These are phyloP conservation scores for Leptoxyphium fumago DNA, from an alignment of 2,329 filamentous ascomycete species.

Conservation along the genomic window DNA sequence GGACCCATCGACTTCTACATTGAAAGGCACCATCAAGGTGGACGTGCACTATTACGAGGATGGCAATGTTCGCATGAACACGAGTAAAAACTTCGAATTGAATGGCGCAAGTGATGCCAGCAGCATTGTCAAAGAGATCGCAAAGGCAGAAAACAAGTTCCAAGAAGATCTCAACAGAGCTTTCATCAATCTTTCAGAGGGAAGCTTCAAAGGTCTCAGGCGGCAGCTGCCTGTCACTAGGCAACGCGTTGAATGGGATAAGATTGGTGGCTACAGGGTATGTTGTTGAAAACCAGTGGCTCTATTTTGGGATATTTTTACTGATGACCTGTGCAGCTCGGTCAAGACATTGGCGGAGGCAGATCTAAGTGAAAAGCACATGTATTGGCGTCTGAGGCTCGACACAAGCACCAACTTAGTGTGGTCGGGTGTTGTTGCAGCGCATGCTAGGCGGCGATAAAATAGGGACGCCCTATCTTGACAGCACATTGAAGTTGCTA, in stretches of 20 bases:
- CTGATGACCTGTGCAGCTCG: conserved; percentile 18
- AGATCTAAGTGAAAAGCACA: conserved; percentile 19
- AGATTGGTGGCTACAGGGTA: conserved; percentile 81
- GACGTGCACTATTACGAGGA: conserved; percentile 99
- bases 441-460: too few relatives aligned
- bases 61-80: conserved; percentile 85
- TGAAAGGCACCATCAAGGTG: conserved; percentile 74
- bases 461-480: too few relatives aligned
- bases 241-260: conserved; percentile 99
- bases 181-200: conserved; percentile 78
- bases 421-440: too few relatives aligned
- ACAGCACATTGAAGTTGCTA: too few relatives aligned
- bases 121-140: conserved; percentile 65
- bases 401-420: too few relatives aligned
- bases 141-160: conserved; percentile 72
- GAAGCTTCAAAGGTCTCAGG: conserved; percentile 83
- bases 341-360: conserved; percentile 38
- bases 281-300: conserved; percentile 22
- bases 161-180: conserved; percentile 91
- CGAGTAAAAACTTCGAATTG: conserved; percentile 58
- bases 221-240: conserved; percentile 90
- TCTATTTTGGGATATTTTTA: conserved; percentile 3
- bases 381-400: too few relatives aligned
- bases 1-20: conserved; percentile 48
- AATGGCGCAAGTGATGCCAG: conserved; percentile 38